Evolutionary conservation across 768 basidiomycete species (phyloP), one percentile per base, ranked within the genome.

Genomic region (Amanita thiersii): DNA sequence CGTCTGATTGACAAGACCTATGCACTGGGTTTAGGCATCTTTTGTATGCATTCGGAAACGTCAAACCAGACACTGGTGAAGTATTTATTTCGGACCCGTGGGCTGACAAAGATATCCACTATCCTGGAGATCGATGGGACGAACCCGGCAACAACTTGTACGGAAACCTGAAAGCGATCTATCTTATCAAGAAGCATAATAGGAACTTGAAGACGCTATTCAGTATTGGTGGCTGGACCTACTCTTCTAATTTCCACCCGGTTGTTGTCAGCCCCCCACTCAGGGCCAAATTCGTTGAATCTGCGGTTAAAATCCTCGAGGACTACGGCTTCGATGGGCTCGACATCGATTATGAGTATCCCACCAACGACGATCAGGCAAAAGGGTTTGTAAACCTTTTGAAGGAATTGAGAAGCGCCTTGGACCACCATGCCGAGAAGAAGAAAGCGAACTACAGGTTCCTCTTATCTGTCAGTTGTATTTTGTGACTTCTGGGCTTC

Each of bases 21-120:
- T n/a, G n/a, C n/a, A n/a, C n/a, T n/a, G n/a, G n/a, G n/a, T n/a
- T n/a, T 48, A 88, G 85, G 18, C 92, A 94, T 59, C 78, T 94
- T 52, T 77, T 92, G 25, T 91, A 93, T 55, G 88, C 92, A 1
- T 98, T 98, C 52, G 96, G 88, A 14, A 88, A 98, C 51, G 61
- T 98, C 52, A 79, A 74, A 51, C 63, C 81, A 14, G 87, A 89
- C 45, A 73, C 81, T 0, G 94, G 94, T 28, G 87, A 89, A 54
- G 93, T 97, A 14, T 63, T 76, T 53, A 62, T 98, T 40, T 93
- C 90, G 26, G 96, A 99, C 52, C 58, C 69, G 2, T 98, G 94
- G 94, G 83, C 92, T 0, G 96, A 99, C 67, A 78, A 93, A 54
- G 90, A 98, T 57, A 98, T 98, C 34, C 96, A 98, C 58, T 93